Conservation (phyloP, 768 basidiomycete species). For the Russula dissimulans region DNA sequence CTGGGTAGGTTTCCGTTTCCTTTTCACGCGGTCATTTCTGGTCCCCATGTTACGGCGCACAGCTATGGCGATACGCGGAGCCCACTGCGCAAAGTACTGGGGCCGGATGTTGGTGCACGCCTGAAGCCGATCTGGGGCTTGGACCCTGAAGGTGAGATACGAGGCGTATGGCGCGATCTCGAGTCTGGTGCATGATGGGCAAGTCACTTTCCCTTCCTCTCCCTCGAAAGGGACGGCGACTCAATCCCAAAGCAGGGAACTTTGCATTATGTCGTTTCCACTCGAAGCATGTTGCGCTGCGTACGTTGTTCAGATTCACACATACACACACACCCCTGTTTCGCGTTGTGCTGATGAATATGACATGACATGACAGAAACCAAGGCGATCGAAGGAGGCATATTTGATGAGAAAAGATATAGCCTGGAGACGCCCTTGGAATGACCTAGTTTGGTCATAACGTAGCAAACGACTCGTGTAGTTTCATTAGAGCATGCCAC, state of each 20-base stretch:
- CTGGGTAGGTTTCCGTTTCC: constrained; percentile 30
- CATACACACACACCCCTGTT: not conserved
- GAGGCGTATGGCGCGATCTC: constrained; percentile 40
- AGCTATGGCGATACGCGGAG: constrained; percentile 40
- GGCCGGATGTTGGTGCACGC: constrained; percentile 34
- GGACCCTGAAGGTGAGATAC: constrained; percentile 53
- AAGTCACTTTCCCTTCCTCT: not conserved
- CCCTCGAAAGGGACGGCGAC: no score
- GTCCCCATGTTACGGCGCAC: not conserved
- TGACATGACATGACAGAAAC: constrained; percentile 39
- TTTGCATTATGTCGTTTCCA: constrained; percentile 55
- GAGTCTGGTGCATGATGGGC: constrained; percentile 57
- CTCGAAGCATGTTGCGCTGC: constrained; percentile 56
- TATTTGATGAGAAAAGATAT: constrained; percentile 29
- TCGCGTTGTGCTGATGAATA: not conserved
- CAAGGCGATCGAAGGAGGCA: constrained; percentile 51
- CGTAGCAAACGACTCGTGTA: no score
- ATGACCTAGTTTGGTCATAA: not conserved
- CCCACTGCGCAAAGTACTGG: constrained; percentile 37
- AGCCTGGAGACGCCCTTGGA: constrained; percentile 8
- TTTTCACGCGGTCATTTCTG: not conserved
- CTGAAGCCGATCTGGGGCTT: constrained; percentile 56
- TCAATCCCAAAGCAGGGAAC: constrained; percentile 33
- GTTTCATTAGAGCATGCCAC: no score
- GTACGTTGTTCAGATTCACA: constrained; percentile 33